Evolutionary conservation across 306 rosid genomes (phyloP), one percentile per base, ranked within the genome.

Genomic region (Pachyrhizus erosus): DNA sequence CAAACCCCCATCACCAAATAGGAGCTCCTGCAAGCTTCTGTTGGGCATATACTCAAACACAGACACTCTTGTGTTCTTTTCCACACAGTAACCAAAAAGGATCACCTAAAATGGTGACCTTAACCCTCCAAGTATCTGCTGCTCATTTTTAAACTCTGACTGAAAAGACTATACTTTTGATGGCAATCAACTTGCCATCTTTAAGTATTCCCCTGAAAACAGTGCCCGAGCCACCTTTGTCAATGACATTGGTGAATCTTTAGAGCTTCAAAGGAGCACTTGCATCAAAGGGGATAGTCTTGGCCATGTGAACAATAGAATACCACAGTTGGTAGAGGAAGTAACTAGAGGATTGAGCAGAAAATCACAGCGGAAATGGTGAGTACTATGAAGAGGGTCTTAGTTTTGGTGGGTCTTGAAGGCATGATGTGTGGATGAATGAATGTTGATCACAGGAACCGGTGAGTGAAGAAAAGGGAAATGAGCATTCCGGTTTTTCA

Each of bases 211-310:
- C 99, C 70, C 87, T 89, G 67, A 93, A 96, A 46, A 96, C 99
- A 54, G 99, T 93, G 43, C 97, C 97, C 24, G 99, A 96, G 15
- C 99, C 99, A 42, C 99, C 99, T 84, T 96, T 27, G 31, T 3
- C 31, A 27, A 27, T 27, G 31, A 27, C 31, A 27, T 27, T 27
- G 31, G 31, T 3, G 31, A 89, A 94, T 48, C 97, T 89, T 17
- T 87, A 89, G 27, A 94, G 97, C 87, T 94, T 93, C 39, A 94
- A 87, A 70, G 98, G 94, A 51, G 97, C 88, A 84, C 85, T 90
- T 6, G 94, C 86, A 84, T 91, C 94, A 84, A 88, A 91, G 3
- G 98, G 31, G 31, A 27, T 27, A 27, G 31, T 27, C 31, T 27
- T 27, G 31, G 31, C 1, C 31, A 1, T 27, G 31, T 27, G 97